Conservation (phyloP, 2,329 filamentous ascomycete genomes). For the Arthroderma uncinatum region DNA sequence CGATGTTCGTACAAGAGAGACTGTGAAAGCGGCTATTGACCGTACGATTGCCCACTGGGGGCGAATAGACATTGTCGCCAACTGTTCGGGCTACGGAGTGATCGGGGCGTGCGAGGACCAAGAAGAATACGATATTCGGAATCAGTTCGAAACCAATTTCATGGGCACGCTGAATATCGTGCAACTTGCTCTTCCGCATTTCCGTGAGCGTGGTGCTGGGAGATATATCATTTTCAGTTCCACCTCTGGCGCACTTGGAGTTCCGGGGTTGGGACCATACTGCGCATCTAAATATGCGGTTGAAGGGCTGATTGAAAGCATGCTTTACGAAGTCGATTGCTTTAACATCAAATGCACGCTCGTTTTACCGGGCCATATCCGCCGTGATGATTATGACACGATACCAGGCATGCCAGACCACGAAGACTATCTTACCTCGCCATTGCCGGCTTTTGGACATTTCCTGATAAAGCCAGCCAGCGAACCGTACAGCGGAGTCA, state of each 20-base stretch:
- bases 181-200: constrained; percentile 76
- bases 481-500: constrained; percentile 65
- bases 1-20: constrained; percentile 73
- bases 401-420: constrained; percentile 13
- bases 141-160: constrained; percentile 97
- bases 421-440: constrained; percentile 29
- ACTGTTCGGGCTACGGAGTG: constrained; percentile 90
- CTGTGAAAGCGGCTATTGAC: constrained; percentile 61
- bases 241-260: constrained; percentile 81
- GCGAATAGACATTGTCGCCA: constrained; percentile 77
- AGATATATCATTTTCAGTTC: constrained; percentile 92
- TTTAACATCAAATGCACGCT: constrained; percentile 92
- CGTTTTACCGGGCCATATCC: constrained; percentile 79
- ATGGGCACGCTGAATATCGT: constrained; percentile 92
- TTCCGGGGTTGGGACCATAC: constrained; percentile 85
- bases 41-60: constrained; percentile 63
- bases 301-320: constrained; percentile 87
- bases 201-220: constrained; percentile 62
- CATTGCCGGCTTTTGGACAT: constrained; percentile 75
- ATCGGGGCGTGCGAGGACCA: constrained; percentile 95
- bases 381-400: constrained; percentile 57
- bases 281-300: constrained; percentile 97
- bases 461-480: constrained; percentile 82
- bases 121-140: constrained; percentile 84
- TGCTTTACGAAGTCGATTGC: constrained; percentile 86